Conservation (phyloP, 23 red algal genomes). For the Gracilariopsis chorda region DNA sequence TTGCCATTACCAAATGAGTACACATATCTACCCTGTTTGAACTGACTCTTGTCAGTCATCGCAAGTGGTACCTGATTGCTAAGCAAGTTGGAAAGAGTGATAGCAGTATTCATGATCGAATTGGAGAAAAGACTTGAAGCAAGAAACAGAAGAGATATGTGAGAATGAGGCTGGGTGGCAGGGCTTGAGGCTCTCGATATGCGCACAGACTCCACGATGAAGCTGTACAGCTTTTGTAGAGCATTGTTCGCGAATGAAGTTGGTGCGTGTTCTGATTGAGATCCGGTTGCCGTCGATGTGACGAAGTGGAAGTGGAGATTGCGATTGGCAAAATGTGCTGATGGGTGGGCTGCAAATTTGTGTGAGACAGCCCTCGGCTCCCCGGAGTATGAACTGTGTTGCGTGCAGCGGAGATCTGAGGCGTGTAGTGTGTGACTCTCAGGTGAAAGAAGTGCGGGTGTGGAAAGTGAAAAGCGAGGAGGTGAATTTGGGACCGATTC, state of each 20-base stretch:
- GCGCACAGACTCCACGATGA: background rate
- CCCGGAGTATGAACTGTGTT: too few species aligned
- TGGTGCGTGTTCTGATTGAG: background rate
- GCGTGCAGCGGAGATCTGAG: too few species aligned
- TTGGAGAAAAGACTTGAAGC: background rate
- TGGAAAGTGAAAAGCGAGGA: too few species aligned
- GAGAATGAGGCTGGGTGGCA: conserved; percentile 30
- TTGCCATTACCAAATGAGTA: conserved; percentile 47
- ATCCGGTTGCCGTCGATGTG: too few species aligned
- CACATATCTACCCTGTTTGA: conserved; percentile 30
- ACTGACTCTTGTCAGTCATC: background rate
- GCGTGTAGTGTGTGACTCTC: too few species aligned
- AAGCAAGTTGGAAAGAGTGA: conserved; percentile 16
- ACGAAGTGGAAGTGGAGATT: conserved; percentile 23
- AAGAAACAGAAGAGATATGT: background rate
- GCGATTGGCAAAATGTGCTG: too few species aligned
- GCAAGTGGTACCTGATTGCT: background rate
- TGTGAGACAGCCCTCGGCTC: too few species aligned
- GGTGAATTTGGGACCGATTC: too few species aligned
- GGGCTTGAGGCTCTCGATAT: background rate
- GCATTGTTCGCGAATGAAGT: background rate
- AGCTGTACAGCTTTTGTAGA: background rate
- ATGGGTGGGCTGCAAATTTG: too few species aligned
- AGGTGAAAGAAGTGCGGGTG: too few species aligned
- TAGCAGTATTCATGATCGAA: conserved; percentile 13